Conservation (phyloP, 176 grass and related monocot species). For the Triticum timopheevii region DNA sequence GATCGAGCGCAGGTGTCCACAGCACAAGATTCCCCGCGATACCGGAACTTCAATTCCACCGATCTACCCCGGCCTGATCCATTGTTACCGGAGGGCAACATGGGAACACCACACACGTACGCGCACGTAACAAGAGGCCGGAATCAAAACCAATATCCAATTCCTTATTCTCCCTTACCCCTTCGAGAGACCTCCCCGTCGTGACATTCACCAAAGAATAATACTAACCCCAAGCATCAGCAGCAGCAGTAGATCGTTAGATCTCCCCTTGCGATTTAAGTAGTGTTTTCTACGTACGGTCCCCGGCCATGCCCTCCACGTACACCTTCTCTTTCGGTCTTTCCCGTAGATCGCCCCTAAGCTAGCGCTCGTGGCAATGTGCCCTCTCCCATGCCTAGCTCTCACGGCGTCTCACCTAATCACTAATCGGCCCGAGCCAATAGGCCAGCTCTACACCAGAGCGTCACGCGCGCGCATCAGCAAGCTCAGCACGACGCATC, state of each 20-base stretch:
- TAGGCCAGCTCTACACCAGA: not conserved
- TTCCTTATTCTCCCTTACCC: constrained; percentile 9
- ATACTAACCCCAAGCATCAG: not conserved
- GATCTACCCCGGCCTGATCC: too few relatives aligned
- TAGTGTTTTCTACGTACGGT: not conserved
- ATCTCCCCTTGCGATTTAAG: constrained; percentile 27
- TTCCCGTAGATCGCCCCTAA: not conserved
- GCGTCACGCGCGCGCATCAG: constrained; percentile 24
- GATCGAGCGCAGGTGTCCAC: not conserved
- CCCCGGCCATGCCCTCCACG: constrained; percentile 24
- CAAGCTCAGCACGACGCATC: not conserved
- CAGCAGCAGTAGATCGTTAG: constrained; percentile 14
- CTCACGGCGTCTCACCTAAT: not conserved
- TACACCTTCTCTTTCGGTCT: not conserved
- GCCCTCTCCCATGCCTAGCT: not conserved
- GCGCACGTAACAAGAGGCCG: not conserved
- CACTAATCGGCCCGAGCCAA: not conserved
- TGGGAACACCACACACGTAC: not conserved
- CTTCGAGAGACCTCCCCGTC: constrained; percentile 44
- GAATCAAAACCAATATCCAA: not conserved
- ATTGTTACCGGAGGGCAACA: not conserved
- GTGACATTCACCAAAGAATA: constrained; percentile 27
- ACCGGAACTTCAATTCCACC: not conserved
- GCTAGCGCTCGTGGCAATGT: not conserved
- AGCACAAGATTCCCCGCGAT: not conserved